Base-by-base conservation (phyloP, 2,329 filamentous ascomycete species). In the Ceratocystis diversiconidia region DNA sequence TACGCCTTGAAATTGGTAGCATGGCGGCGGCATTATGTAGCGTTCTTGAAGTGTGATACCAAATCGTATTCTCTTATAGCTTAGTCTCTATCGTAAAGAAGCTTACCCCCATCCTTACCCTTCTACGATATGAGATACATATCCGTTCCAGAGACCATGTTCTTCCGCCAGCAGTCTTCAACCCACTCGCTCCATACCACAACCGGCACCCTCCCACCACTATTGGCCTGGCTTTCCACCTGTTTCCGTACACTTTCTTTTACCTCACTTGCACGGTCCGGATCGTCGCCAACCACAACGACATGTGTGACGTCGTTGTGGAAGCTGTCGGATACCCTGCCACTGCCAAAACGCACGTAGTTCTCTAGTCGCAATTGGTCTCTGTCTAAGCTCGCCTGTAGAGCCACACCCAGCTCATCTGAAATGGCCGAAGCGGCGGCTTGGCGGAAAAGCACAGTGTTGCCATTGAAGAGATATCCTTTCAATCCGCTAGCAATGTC, bases 131-230 rank as follows among this genome's bases (percentile, higher is more conserved):
- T 69, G 3, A 71, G 72, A 70, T 81, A 85, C 50, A 77, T 75
- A 71, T 92, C 89, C 76, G 96, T 92, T 69, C 95, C 90, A 60
- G 96, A 73, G 68, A 88, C 72, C 0, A 90, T 95, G 69, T 79
- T 80, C 73, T 92, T 89, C 67, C 78, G 79, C 90, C 92, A 96
- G 71, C 89, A 89, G 63, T 88, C 85, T 62, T 86, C 80, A 0
- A 96, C 75, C 94, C 94, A 99, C 15, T 78, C 77, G 8, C 79
- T 73, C 0, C 77, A 81, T 1, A 96, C 87, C 5, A 92, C 75
- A 69, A 89, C 79, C 0, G 92, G 89, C 44, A 22, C n/a, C 15
- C 5, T 8, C 12, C n/a, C 57, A 19, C n/a, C 17, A 19, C 57
- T 61, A 5, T 17, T 32, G 17, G 19, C n/a, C 50, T 55, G 46